phyloP scores from a whole-genome alignment of 331 rosid species.

The Erythrophleum ivorense region DNA sequence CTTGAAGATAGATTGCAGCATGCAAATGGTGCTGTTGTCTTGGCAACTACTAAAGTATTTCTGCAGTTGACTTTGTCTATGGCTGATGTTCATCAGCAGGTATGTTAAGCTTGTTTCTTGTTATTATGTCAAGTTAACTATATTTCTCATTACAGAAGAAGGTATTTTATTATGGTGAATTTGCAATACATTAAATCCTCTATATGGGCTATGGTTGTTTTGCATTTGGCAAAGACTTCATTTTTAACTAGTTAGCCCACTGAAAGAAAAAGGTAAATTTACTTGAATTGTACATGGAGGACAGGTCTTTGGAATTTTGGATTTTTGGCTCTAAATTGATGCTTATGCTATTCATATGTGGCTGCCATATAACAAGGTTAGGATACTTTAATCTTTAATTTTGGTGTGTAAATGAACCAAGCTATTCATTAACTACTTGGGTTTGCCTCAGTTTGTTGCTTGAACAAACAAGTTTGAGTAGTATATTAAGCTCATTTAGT shows the following conservation, averaged over 20 bases:
- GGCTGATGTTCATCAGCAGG: slow-evolving; percentile 99
- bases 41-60: slow-evolving; percentile 91
- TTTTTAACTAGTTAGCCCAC: slow-evolving; percentile 6
- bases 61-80: slow-evolving; percentile 94
- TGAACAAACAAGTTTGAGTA: neutral
- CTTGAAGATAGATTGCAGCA: slow-evolving; percentile 99
- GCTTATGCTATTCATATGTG: neutral
- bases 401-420: too few relatives aligned
- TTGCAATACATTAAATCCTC: slow-evolving; percentile 2
- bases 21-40: slow-evolving; percentile 99
- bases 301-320: slow-evolving; percentile 25
- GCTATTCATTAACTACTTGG: neutral
- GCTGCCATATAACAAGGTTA: too few relatives aligned
- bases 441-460: slow-evolving; percentile 21
- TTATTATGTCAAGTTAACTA: slow-evolving; percentile 17
- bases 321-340: slow-evolving; percentile 20
- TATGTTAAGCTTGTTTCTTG: slow-evolving; percentile 35
- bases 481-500: slow-evolving; percentile 2
- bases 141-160: slow-evolving; percentile 13
- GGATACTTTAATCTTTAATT: too few relatives aligned
- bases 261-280: neutral
- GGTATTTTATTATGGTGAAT: slow-evolving; percentile 9
- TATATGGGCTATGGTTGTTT: slow-evolving; percentile 22
- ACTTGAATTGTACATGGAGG: neutral
- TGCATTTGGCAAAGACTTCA: slow-evolving; percentile 31